These are phyloP conservation scores for Amanita pallidorosea DNA, from an alignment of 768 basidiomycete species.

Conservation along the genomic window DNA sequence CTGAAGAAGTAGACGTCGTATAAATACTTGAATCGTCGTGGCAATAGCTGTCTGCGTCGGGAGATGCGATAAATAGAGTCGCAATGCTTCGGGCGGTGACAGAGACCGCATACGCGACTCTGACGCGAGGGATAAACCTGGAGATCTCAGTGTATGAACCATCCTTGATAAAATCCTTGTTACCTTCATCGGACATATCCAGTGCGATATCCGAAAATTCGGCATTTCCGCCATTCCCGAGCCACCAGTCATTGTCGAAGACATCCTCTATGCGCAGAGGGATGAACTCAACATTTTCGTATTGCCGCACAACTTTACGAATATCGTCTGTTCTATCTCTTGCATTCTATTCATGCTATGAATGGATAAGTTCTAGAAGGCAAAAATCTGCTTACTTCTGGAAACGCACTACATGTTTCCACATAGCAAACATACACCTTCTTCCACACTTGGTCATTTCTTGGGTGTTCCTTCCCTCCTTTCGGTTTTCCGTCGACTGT, in stretches of 20 bases:
- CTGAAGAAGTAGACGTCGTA: conserved; percentile 59
- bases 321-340: conserved; percentile 46
- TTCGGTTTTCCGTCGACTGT: conserved; percentile 17
- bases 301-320: conserved; percentile 29
- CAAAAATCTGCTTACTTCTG: conserved; percentile 38
- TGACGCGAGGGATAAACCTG: conserved; percentile 21
- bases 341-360: conserved; percentile 25
- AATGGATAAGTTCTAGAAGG: conserved; percentile 6
- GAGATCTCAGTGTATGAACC: background rate
- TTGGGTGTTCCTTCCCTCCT: conserved; percentile 60
- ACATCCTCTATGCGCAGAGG: conserved; percentile 63
- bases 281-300: conserved; percentile 41
- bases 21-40: conserved; percentile 45
- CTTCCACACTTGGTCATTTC: conserved; percentile 51
- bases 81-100: conserved; percentile 21
- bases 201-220: conserved; percentile 23
- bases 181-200: conserved; percentile 45
- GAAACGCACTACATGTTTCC: conserved; percentile 51
- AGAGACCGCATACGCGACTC: conserved; percentile 14
- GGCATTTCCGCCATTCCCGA: conserved; percentile 24
- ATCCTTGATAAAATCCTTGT: background rate
- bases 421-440: conserved; percentile 58
- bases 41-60: conserved; percentile 68
- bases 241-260: conserved; percentile 65
- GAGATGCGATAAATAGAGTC: conserved; percentile 47